Percentiles rank a stretch among this genome's conserved stretches.
Evolutionary conservation across 768 basidiomycete genomes (phyloP).

Genomic region (Sporobolomyces pararoseus): DNA sequence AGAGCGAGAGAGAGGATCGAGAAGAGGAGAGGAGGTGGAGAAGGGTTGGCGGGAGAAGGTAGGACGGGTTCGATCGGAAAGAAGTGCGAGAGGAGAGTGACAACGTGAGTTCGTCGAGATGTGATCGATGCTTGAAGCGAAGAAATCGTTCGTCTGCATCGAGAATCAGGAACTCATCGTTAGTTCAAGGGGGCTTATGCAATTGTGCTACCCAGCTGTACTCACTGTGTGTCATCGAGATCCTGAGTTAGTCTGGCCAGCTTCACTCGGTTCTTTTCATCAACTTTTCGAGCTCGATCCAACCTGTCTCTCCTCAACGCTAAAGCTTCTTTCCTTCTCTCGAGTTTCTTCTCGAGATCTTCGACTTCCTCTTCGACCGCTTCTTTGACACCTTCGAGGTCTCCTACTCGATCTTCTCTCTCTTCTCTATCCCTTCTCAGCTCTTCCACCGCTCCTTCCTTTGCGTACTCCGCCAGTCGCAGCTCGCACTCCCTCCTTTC

Average conservation of each 20-base stretch:
- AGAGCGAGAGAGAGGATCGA: constrained; percentile 82
- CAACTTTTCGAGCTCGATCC: constrained; percentile 9
- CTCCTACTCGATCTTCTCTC: constrained; percentile 13
- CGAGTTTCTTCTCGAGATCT: constrained; percentile 25
- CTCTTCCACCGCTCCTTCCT: background rate
- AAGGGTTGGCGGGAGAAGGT: constrained; percentile 52
- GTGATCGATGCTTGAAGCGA: constrained; percentile 4
- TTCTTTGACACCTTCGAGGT: constrained; percentile 13
- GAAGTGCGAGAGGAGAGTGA: constrained; percentile 66
- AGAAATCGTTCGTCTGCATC: background rate
- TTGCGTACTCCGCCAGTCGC: background rate
- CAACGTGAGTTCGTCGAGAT: constrained; percentile 51
- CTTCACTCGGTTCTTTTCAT: constrained; percentile 6
- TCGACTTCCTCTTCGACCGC: constrained; percentile 35
- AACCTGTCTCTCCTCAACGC: constrained; percentile 15
- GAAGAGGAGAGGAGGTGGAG: constrained; percentile 67
- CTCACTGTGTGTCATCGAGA: background rate
- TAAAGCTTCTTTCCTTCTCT: constrained; percentile 28
- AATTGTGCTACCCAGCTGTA: background rate
- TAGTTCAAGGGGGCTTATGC: no score
- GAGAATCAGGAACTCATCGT: background rate
- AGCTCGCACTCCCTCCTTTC: background rate
- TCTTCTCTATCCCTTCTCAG: constrained; percentile 5
- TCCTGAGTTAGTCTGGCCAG: background rate
- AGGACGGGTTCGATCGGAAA: constrained; percentile 85